phyloP scores from a whole-genome alignment of 805 yeast species.

The Wickerhamomyces canadensis region DNA sequence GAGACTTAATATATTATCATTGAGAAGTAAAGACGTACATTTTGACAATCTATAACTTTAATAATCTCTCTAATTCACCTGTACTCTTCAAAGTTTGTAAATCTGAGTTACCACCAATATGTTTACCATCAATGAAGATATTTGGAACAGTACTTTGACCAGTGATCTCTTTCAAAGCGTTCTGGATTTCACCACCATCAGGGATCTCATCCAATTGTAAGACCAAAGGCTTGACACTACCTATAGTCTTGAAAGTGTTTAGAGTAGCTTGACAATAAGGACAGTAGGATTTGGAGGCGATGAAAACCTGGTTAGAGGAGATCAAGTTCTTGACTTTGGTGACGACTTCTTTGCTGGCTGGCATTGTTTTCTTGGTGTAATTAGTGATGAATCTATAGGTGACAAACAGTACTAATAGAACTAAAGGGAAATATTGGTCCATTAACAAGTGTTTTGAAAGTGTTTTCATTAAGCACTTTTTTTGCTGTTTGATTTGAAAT shows the following conservation, averaged over 20 bases:
- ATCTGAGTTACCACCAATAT: constrained; percentile 93
- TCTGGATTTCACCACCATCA: constrained; percentile 83
- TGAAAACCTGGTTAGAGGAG: constrained; percentile 59
- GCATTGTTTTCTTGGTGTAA: background rate
- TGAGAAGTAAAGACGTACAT: no score
- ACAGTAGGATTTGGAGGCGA: constrained; percentile 78
- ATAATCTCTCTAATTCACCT: constrained; percentile 49
- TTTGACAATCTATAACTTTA: constrained; percentile 19
- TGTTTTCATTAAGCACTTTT: background rate
- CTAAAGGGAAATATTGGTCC: background rate
- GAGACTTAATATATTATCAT: no score
- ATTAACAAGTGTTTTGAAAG: background rate
- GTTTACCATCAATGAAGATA: constrained; percentile 84
- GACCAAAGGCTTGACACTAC: constrained; percentile 41
- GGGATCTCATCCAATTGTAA: constrained; percentile 42
- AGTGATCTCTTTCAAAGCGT: constrained; percentile 66
- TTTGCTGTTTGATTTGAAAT: background rate
- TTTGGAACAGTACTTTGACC: constrained; percentile 95
- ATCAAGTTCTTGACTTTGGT: constrained; percentile 60
- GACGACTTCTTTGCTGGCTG: constrained; percentile 51
- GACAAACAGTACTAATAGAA: background rate
- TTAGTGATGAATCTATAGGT: background rate
- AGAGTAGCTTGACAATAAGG: constrained; percentile 53
- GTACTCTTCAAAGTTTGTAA: constrained; percentile 62
- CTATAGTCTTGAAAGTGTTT: constrained; percentile 31